These are phyloP conservation scores for Crithidia brevicula DNA, from an alignment of 208 protist genomes.

Conservation along the genomic window DNA sequence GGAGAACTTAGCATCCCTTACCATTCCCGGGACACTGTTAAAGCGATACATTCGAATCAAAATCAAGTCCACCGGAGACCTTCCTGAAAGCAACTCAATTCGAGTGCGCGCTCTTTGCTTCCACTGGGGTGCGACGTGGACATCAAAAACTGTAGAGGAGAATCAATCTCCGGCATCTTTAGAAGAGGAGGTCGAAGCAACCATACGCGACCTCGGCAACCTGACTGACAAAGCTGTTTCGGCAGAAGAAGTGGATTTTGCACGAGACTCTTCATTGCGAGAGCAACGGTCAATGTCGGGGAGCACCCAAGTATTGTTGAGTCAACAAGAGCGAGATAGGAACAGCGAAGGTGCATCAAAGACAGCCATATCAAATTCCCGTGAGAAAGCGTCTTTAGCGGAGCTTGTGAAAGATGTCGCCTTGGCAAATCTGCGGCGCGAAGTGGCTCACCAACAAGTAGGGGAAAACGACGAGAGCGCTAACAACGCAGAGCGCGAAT, in stretches of 20 bases:
- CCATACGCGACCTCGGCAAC: too few species aligned
- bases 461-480: not conserved
- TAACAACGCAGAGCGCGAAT: not conserved
- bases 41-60: slow-evolving; percentile 10
- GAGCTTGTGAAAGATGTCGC: not conserved
- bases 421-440: not conserved
- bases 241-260: too few species aligned
- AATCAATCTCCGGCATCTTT: not conserved
- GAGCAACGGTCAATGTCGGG: too few species aligned
- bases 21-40: slow-evolving; percentile 9
- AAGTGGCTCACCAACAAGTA: not conserved
- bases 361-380: not conserved
- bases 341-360: not conserved
- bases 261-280: too few species aligned
- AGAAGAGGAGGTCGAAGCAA: slow-evolving; percentile 7
- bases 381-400: not conserved
- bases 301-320: not conserved
- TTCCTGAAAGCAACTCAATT: not conserved
- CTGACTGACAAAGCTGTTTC: too few species aligned
- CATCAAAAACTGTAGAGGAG: not conserved
- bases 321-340: not conserved
- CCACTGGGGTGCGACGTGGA: slow-evolving; percentile 9
- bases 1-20: not conserved
- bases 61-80: not conserved
- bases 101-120: slow-evolving; percentile 20